Evolutionary conservation across 2,329 filamentous ascomycete genomes (phyloP), one percentile per base, ranked within the genome.

Genomic region (Penicillium sp.): DNA sequence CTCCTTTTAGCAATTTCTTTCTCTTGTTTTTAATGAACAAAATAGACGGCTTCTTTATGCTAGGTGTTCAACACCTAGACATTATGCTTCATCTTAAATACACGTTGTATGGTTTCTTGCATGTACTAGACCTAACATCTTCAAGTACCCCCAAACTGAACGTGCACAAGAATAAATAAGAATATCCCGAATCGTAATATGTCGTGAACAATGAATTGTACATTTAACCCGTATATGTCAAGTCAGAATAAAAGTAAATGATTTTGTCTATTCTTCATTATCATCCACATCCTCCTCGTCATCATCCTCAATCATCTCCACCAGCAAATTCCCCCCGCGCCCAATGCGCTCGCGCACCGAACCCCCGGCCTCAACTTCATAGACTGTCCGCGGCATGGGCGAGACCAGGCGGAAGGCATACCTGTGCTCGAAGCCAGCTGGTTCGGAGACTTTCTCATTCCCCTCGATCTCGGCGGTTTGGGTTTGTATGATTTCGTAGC

Each of bases 351-450:
- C 83, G 26, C 81, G 81, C 65, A 97, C 81, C 21, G 83, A 87
- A 3, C 83, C 84, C 0, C 82, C 82, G 38, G 78, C 77, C 55
- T 85, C 84, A 5, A 92, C 77, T 59, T 88, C 86, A 70, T 90
- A 93, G 30, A 94, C 89, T 58, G 87, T 83, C 52, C 94, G 81
- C 5, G 94, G 94, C 81, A 99, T 85, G 0, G 91, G 87, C 24
- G 88, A 90, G 2, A 93, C 91, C 46, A 99, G 83, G 56, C 83
- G 83, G 73, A 99, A 99, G n/a, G 76, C 77, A 74, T 94, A 99
- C 64, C 86, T 79, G 70, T 97, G 92, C 62, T 86, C 79, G 68
- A 94, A 97, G 12, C 77, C 83, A 21, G 80, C 76, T 0, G 91
- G 90, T 63, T 84, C 73, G 3, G 74, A 66, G 1, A 71, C 70